Percentiles rank a stretch among this genome's conserved stretches.
Conservation (phyloP, 306 rosid genomes). For the Aeschynomene evenia region DNA sequence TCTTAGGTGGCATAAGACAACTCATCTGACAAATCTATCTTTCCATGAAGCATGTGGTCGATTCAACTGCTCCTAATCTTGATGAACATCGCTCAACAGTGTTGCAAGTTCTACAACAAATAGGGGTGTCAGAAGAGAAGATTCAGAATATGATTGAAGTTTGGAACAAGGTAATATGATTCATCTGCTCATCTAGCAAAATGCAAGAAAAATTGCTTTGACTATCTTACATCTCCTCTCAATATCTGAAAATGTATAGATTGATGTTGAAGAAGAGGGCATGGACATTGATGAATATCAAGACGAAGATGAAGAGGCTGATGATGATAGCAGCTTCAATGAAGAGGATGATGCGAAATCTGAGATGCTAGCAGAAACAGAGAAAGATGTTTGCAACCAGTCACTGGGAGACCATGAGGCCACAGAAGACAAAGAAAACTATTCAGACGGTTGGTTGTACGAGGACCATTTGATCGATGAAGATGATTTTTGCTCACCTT, state of each 20-base stretch:
- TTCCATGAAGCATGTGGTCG: slow-evolving; percentile 81
- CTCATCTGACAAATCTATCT: slow-evolving; percentile 21
- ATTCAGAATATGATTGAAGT: slow-evolving; percentile 90
- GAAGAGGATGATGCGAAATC: slow-evolving; percentile 36
- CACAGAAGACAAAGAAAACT: slow-evolving; percentile 46
- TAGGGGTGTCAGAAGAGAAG: slow-evolving; percentile 80
- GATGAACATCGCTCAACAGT: slow-evolving; percentile 90
- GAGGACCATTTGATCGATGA: slow-evolving; percentile 41
- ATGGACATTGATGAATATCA: slow-evolving; percentile 37
- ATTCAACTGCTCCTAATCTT: slow-evolving; percentile 91
- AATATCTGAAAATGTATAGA: slow-evolving; percentile 47
- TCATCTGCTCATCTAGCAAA: slow-evolving; percentile 2
- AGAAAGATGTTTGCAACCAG: slow-evolving; percentile 21
- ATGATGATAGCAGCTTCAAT: slow-evolving; percentile 38
- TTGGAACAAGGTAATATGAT: slow-evolving; percentile 82
- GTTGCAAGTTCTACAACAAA: slow-evolving; percentile 77
- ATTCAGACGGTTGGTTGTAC: slow-evolving; percentile 62
- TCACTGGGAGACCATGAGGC: slow-evolving; percentile 26
- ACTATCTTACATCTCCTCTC: slow-evolving; percentile 11
- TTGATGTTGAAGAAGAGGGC: slow-evolving; percentile 63
- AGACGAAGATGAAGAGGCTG: slow-evolving; percentile 40
- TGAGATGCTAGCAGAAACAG: slow-evolving; percentile 15
- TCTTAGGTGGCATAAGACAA: neutral
- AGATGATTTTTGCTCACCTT: slow-evolving; percentile 28
- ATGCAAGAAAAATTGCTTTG: neutral